Base-by-base conservation (phyloP, 352 stramenopile genomes). In the Globisporangium apiculatum region DNA sequence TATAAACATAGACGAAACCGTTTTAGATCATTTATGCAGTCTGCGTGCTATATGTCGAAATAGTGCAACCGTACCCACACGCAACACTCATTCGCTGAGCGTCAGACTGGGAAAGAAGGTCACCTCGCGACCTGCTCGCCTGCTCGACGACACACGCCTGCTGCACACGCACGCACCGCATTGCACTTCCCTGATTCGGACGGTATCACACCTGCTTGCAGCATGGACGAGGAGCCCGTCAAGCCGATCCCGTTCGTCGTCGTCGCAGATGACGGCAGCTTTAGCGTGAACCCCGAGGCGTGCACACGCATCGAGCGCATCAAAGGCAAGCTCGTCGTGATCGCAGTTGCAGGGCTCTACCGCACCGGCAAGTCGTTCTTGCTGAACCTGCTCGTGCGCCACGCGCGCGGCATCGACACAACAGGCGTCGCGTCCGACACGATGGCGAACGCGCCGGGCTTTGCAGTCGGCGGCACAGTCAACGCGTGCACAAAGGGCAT, bases 401-500 rank as follows among this genome's bases (percentile, higher is more conserved):
- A 86, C 54, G 72, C 73, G 41, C 75, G 78, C 60, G 65, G 52
- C 18, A 68, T 82, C 51, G 66, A 76, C 15, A 59, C 53, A 15
- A 5, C 47, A 24, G 53, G 55, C 31, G 47, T 56, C 14, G 62
- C 62, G 18, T 59, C 51, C 45, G 54, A 55, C 35, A 40, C 60
- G 4, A 57, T 61, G 58, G 50, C 58, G 36, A 58, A 51, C 35
- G 49, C 58, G 2, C 51, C 51, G 4, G 87, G 85, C 14, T 97
- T 97, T 59, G 69, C 74, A 0, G 87, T 97, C 12, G 89, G 87
- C 14, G 82, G 61, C 17, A 96, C 87, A 0, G 78, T 95, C 0
- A 94, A 96, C 48, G 87, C 86, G 2, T 96, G 89, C 59, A 97
- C 89, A 11, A 94, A 96, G 58, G 89, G 89, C 53, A 96, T 97